Evolutionary conservation across 2,329 filamentous ascomycete species (phyloP).

Genomic region (Aspergillus sp.): DNA sequence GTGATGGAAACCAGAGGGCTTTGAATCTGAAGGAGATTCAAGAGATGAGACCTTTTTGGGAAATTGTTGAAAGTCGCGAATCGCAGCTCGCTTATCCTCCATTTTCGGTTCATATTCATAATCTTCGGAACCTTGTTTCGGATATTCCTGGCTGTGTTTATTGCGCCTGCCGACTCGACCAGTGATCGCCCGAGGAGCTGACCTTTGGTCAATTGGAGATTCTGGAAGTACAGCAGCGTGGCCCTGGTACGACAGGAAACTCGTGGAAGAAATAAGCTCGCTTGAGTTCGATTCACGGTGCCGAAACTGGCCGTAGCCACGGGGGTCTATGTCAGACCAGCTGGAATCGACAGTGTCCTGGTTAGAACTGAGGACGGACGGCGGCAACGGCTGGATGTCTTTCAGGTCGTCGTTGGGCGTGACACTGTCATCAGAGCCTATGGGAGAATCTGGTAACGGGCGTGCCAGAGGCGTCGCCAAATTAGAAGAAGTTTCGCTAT

Average conservation of each 20-base stretch:
- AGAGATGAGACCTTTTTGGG: constrained; percentile 45
- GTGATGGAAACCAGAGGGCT: constrained; percentile 34
- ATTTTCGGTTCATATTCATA: constrained; percentile 33
- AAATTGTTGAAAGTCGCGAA: constrained; percentile 42
- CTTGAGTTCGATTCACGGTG: constrained; percentile 19
- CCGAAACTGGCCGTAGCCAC: constrained; percentile 11
- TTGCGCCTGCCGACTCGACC: constrained; percentile 32
- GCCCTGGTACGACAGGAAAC: constrained; percentile 15
- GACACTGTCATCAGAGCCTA: constrained; percentile 21
- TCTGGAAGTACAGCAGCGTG: constrained; percentile 15
- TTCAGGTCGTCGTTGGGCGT: constrained; percentile 27
- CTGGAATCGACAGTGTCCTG: constrained; percentile 20
- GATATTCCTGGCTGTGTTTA: constrained; percentile 17
- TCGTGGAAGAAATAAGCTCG: constrained; percentile 16
- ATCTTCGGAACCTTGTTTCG: constrained; percentile 23
- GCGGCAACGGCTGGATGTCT: constrained; percentile 36
- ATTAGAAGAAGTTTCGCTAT: constrained; percentile 46
- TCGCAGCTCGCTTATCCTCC: constrained; percentile 36
- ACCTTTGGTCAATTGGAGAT: constrained; percentile 27
- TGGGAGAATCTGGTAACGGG: constrained; percentile 38
- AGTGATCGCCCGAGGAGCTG: constrained; percentile 34
- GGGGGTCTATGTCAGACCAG: constrained; percentile 20
- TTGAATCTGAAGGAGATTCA: constrained; percentile 32
- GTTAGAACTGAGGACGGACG: constrained; percentile 35
- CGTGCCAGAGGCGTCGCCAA: constrained; percentile 49